phyloP scores from a whole-genome alignment of 768 basidiomycete genomes.

The Tylopilus felleus region DNA sequence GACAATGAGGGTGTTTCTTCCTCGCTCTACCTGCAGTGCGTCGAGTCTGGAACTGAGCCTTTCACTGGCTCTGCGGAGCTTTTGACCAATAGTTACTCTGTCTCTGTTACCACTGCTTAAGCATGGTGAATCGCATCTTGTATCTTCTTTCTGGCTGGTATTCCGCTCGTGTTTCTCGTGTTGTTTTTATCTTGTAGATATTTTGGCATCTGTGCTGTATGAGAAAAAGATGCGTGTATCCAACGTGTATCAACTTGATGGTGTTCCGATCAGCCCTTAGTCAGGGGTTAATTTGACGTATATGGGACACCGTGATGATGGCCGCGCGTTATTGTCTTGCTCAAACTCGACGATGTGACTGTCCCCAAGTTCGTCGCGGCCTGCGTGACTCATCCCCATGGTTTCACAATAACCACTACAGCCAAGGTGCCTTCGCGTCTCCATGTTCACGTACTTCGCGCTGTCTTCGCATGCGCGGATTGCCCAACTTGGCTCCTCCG shows the following conservation, averaged over 20 bases:
- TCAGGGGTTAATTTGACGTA: slow-evolving; percentile 15
- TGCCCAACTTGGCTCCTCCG: slow-evolving; percentile 1
- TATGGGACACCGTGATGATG: slow-evolving; percentile 4
- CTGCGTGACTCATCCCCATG: slow-evolving; percentile 22
- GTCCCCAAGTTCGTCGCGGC: neutral
- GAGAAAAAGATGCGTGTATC: neutral
- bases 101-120: neutral
- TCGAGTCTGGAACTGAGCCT: neutral
- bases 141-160: neutral
- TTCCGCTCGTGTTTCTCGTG: neutral
- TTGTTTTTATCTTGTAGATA: neutral
- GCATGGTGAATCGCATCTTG: neutral
- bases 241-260: neutral
- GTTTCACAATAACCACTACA: slow-evolving; percentile 28
- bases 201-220: neutral
- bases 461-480: neutral
- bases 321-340: slow-evolving; percentile 24
- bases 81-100: neutral
- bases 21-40: neutral
- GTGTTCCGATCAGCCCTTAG: neutral
- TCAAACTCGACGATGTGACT: slow-evolving; percentile 9
- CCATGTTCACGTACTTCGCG: slow-evolving; percentile 20
- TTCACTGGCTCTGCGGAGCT: neutral
- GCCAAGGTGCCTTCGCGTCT: slow-evolving; percentile 14
- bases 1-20: neutral